Evolutionary conservation across 164 flowering plant species (phyloP).

Genomic region (Vitis amurensis): DNA sequence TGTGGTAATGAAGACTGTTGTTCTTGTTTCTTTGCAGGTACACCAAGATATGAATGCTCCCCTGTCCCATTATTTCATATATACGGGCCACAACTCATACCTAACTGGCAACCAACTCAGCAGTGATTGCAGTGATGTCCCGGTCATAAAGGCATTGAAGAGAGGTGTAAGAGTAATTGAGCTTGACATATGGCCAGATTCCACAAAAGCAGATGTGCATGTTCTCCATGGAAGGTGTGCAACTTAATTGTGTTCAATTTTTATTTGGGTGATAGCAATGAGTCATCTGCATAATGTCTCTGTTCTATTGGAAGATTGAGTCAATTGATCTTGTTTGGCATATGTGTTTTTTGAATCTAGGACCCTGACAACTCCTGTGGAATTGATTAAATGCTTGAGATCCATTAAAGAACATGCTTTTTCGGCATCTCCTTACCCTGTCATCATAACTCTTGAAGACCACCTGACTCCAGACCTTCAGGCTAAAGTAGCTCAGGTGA

Average conservation of each 20-base stretch:
- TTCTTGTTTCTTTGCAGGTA: slow-evolving; percentile 25
- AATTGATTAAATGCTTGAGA: slow-evolving; percentile 48
- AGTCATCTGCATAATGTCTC: background rate
- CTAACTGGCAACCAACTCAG: slow-evolving; percentile 53
- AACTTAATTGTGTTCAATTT: background rate
- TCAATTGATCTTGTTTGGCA: no score
- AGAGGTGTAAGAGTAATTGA: slow-evolving; percentile 50
- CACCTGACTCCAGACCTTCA: slow-evolving; percentile 60
- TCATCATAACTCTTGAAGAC: slow-evolving; percentile 63
- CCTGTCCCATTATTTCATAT: slow-evolving; percentile 48
- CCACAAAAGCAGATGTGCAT: slow-evolving; percentile 30
- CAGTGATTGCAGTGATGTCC: slow-evolving; percentile 46
- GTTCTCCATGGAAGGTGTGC: slow-evolving; percentile 56
- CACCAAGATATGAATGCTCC: slow-evolving; percentile 55
- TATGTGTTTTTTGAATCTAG: slow-evolving; percentile 18
- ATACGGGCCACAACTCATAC: slow-evolving; percentile 55
- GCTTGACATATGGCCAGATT: slow-evolving; percentile 56
- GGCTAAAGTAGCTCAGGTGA: slow-evolving; percentile 57
- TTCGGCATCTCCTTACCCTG: slow-evolving; percentile 53
- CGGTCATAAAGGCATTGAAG: slow-evolving; percentile 42
- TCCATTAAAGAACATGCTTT: slow-evolving; percentile 64
- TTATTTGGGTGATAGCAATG: background rate
- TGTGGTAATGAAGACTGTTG: no score
- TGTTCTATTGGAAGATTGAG: background rate
- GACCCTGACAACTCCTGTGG: slow-evolving; percentile 61